These are phyloP conservation scores for Golubevia sp. DNA, from an alignment of 1,284 basidiomycete genomes.

Conservation along the genomic window DNA sequence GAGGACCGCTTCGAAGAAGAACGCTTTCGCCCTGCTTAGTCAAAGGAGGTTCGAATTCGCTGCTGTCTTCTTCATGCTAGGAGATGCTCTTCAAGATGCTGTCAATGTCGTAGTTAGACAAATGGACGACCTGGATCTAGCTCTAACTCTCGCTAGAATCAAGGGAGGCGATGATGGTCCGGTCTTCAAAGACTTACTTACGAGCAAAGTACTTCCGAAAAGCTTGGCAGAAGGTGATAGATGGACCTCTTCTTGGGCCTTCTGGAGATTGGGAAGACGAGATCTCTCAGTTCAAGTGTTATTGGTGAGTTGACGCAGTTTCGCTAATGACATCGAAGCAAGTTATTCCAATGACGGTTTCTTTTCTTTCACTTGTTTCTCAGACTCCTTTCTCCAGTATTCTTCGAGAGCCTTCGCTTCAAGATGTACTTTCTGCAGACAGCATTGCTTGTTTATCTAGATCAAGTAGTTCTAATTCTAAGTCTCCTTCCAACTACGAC, in stretches of 20 bases:
- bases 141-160: slow-evolving; percentile 80
- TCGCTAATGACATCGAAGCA: not conserved
- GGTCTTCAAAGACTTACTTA: slow-evolving; percentile 74
- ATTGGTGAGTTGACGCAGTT: slow-evolving; percentile 66
- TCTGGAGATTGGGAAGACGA: slow-evolving; percentile 82
- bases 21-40: slow-evolving; percentile 88
- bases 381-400: not conserved
- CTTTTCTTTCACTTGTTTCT: slow-evolving; percentile 3
- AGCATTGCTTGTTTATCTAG: not conserved
- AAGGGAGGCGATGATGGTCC: slow-evolving; percentile 83
- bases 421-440: not conserved
- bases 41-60: slow-evolving; percentile 68
- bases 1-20: slow-evolving; percentile 92
- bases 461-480: not conserved
- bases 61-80: slow-evolving; percentile 94
- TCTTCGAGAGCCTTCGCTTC: not conserved
- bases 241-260: slow-evolving; percentile 96
- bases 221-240: slow-evolving; percentile 85
- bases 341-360: not conserved
- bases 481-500: slow-evolving; percentile 17
- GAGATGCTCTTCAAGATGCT: slow-evolving; percentile 84
- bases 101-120: slow-evolving; percentile 88
- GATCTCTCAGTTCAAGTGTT: slow-evolving; percentile 84
- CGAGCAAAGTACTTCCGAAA: slow-evolving; percentile 75
- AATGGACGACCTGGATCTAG: slow-evolving; percentile 85